Base-by-base conservation (phyloP, 768 basidiomycete genomes). In the Phylloporus arenicola region DNA sequence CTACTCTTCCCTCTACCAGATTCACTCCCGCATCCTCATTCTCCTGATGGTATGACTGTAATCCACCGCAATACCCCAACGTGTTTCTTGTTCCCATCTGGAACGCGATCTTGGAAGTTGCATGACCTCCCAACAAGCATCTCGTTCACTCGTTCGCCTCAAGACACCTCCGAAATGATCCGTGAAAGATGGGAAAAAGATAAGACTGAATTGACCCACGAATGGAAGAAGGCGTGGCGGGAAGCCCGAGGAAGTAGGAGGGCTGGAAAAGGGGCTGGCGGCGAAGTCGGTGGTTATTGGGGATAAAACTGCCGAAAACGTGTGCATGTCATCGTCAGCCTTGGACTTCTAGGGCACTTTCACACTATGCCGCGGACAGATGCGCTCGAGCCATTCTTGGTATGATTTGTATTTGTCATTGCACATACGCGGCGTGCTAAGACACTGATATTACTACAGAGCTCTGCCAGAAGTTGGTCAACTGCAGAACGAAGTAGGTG, bases 161-260 rank as follows among this genome's bases (percentile, higher is more conserved):
- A 57, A 42, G 57, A 64, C n/a, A 67, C 64, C 10, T n/a, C 62
- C 11, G 80, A 82, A 58, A 55, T 45, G 17, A 85, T 88, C 31
- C 73, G 77, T 43, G 74, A 74, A 54, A 68, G 73, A 46, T 91
- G 90, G 88, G 88, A 91, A 59, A 77, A 71, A n/a, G 69, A 72
- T 41, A 85, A 83, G 59, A 75, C 72, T 0, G 79, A 81, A 47
- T 65, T 91, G 64, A 91, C 89, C 47, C 72, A 68, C 53, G 85
- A 80, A 43, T 91, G 89, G 88, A 89, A 88, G 70, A 79, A 80
- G 60, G 68, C 86, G 42, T 82, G 81, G 68, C 78, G 83, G 51
- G 89, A 91, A 60, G 89, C 87, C 13, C 77, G 79, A 42, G 88
- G 88, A 68, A 72, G 78, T 22, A 76, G 74, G 55, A 69, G 78